Conservation (phyloP, 2,329 filamentous ascomycete species). For the Sarocladiaceae sp. region DNA sequence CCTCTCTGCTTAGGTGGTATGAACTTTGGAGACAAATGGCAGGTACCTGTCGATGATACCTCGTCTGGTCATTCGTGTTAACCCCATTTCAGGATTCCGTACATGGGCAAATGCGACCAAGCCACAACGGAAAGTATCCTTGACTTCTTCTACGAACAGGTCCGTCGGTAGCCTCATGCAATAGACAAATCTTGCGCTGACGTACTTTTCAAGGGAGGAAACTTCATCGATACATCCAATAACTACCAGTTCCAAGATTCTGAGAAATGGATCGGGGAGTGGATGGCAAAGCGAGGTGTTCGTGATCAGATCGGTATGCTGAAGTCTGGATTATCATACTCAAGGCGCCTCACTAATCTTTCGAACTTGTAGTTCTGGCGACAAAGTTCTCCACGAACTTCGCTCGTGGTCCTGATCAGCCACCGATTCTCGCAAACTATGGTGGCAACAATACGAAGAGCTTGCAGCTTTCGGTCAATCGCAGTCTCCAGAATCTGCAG, state of each 20-base stretch:
- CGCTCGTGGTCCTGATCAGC: slow-evolving; percentile 33
- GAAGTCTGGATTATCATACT: background rate
- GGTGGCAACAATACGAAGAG: slow-evolving; percentile 60
- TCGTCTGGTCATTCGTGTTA: no score
- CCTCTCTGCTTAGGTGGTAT: slow-evolving; percentile 62
- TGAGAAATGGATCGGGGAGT: slow-evolving; percentile 65
- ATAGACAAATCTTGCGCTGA: no score
- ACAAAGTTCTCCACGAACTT: slow-evolving; percentile 66
- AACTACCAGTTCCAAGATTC: slow-evolving; percentile 63
- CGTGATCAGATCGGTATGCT: slow-evolving; percentile 58
- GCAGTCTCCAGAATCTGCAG: slow-evolving; percentile 56
- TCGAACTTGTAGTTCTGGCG: slow-evolving; percentile 53
- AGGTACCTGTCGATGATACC: slow-evolving; percentile 11
- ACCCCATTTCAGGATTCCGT: slow-evolving; percentile 35
- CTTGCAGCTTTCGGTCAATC: slow-evolving; percentile 49
- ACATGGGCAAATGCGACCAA: slow-evolving; percentile 63
- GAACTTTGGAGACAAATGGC: slow-evolving; percentile 59
- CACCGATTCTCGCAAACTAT: slow-evolving; percentile 46
- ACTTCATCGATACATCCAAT: slow-evolving; percentile 70
- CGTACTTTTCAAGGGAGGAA: slow-evolving; percentile 37
- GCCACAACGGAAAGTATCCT: slow-evolving; percentile 58
- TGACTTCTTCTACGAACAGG: slow-evolving; percentile 60
- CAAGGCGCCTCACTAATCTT: background rate
- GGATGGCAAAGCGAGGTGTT: slow-evolving; percentile 61
- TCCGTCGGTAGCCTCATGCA: slow-evolving; percentile 25